Conservation (phyloP, 2,329 filamentous ascomycete genomes). For the Myriosclerotinia duriaeana region DNA sequence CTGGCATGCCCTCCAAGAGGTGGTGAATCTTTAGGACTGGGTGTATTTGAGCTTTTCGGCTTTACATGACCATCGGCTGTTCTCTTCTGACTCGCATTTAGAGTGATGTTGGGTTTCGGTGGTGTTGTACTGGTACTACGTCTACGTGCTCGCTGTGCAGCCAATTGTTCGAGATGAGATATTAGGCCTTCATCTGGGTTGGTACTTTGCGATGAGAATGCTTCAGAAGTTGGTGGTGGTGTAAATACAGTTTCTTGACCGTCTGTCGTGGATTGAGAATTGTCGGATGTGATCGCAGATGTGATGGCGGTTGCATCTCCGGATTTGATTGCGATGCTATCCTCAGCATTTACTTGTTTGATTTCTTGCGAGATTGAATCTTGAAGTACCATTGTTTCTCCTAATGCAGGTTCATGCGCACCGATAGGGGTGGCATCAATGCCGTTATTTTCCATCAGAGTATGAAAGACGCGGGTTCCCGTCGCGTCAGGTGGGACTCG, state of each 20-base stretch:
- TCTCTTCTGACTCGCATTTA: slow-evolving; percentile 60
- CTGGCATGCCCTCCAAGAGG: slow-evolving; percentile 59
- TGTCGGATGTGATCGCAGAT: slow-evolving; percentile 39
- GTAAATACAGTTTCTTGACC: slow-evolving; percentile 45
- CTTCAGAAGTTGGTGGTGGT: slow-evolving; percentile 42
- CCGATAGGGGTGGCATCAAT: slow-evolving; percentile 27
- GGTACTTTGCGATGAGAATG: slow-evolving; percentile 43
- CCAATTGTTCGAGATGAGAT: slow-evolving; percentile 56
- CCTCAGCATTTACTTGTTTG: not conserved
- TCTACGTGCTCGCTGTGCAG: slow-evolving; percentile 47
- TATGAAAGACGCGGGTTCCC: slow-evolving; percentile 29
- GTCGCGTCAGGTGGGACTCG: slow-evolving; percentile 31
- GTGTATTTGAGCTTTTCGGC: slow-evolving; percentile 48
- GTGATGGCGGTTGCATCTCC: slow-evolving; percentile 28
- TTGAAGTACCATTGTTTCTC: slow-evolving; percentile 22
- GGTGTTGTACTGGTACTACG: slow-evolving; percentile 28
- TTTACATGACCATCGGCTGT: slow-evolving; percentile 76
- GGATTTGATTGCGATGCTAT: slow-evolving; percentile 10
- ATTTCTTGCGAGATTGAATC: slow-evolving; percentile 1
- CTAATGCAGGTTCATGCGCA: slow-evolving; percentile 20
- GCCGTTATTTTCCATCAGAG: slow-evolving; percentile 33
- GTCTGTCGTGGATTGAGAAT: slow-evolving; percentile 48
- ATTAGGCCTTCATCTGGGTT: slow-evolving; percentile 49
- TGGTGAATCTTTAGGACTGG: slow-evolving; percentile 33
- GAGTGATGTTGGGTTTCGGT: slow-evolving; percentile 30